Conservation (phyloP, 2,329 filamentous ascomycete species). For the Arthrobotrys musiformis region DNA sequence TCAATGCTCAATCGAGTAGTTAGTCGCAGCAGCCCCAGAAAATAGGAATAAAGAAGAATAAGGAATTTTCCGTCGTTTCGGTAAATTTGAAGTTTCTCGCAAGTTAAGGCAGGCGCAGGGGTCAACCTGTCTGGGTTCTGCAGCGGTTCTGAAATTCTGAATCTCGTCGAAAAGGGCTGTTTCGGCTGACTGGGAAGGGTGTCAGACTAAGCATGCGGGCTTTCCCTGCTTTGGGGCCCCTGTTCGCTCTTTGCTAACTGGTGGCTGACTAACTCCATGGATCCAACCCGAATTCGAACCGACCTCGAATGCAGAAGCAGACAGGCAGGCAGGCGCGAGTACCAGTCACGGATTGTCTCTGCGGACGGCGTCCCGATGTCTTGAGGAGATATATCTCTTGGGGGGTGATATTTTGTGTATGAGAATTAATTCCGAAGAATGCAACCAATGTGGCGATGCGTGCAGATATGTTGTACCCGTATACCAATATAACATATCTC, state of each 20-base stretch:
- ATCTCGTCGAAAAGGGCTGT: constrained; percentile 7
- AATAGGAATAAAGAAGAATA: not conserved
- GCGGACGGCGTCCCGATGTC: constrained; percentile 1
- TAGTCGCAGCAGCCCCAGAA: not conserved
- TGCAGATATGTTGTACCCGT: no score
- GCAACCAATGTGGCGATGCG: no score
- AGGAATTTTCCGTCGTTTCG: constrained; percentile 23
- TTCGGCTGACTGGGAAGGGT: constrained; percentile 13
- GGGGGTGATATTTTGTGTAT: no score
- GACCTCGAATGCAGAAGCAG: not conserved
- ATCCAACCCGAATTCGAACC: not conserved
- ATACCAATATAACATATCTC: no score
- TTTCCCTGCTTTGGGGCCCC: constrained; percentile 4
- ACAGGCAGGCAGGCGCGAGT: not conserved
- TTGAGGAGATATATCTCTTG: not conserved
- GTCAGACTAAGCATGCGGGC: constrained; percentile 23
- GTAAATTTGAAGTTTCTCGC: constrained; percentile 3
- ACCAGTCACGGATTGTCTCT: constrained; percentile 22
- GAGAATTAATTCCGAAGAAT: no score
- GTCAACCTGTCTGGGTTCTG: not conserved
- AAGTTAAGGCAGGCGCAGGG: constrained; percentile 23
- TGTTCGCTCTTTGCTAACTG: not conserved
- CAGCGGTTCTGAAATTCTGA: no score
- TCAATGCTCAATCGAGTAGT: not conserved
- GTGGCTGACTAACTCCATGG: constrained; percentile 5